Conservation (phyloP, 140 eudicot genomes). For the Senecio squalidus region DNA sequence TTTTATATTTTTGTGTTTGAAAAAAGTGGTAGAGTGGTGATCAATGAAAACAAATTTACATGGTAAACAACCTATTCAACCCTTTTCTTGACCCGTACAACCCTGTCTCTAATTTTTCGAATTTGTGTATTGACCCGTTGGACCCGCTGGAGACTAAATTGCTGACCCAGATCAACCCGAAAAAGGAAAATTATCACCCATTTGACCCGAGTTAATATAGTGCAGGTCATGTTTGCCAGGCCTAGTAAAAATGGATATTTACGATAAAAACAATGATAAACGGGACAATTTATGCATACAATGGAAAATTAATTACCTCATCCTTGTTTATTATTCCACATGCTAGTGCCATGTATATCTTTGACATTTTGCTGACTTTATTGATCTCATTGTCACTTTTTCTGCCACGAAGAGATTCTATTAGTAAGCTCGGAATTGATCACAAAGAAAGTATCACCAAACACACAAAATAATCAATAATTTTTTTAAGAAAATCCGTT, state of each 20-base stretch:
- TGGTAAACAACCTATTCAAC: too few species aligned
- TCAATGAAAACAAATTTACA: too few species aligned
- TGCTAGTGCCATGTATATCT: slow-evolving; percentile 79
- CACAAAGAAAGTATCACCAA: neutral
- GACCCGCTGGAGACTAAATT: too few species aligned
- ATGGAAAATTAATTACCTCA: slow-evolving; percentile 45
- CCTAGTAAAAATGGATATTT: neutral
- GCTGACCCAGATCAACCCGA: too few species aligned
- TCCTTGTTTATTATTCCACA: slow-evolving; percentile 54
- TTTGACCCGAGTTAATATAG: too few species aligned
- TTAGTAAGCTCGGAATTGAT: neutral
- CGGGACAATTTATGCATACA: neutral
- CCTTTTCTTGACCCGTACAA: too few species aligned
- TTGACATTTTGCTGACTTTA: slow-evolving; percentile 49
- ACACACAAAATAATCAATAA: neutral
- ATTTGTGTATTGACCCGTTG: too few species aligned
- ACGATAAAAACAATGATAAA: neutral
- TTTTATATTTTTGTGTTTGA: too few species aligned
- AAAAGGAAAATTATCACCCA: too few species aligned
- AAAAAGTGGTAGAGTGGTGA: too few species aligned
- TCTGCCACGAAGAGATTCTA: slow-evolving; percentile 30
- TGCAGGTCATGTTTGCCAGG: too few species aligned
- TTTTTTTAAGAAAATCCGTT: neutral
- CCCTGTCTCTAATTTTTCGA: too few species aligned
- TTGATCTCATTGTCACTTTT: slow-evolving; percentile 24